phyloP scores from a whole-genome alignment of 2,329 filamentous ascomycete species.

The Talaromyces islandicus region DNA sequence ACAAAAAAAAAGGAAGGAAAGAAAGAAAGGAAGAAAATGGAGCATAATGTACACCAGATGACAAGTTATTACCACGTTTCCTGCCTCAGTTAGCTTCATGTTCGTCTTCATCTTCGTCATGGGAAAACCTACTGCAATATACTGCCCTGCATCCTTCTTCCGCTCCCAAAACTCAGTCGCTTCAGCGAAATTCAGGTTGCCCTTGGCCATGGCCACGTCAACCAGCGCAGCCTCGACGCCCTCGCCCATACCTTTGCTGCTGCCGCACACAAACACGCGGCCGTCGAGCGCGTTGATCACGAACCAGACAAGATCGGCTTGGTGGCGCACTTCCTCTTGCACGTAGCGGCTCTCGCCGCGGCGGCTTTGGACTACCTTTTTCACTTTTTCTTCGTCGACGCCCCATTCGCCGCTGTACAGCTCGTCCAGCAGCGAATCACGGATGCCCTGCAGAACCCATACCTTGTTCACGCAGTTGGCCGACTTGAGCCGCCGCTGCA shows the following conservation, averaged over 20 bases:
- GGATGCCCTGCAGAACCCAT: conserved; percentile 89
- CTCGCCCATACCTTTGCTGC: conserved; percentile 94
- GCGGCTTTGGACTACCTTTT: conserved; percentile 72
- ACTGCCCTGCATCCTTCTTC: conserved; percentile 90
- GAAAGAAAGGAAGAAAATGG: background rate
- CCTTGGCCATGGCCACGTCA: conserved; percentile 89
- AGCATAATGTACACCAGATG: background rate
- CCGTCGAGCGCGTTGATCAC: conserved; percentile 96
- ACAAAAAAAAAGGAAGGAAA: background rate
- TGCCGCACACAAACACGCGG: conserved; percentile 92
- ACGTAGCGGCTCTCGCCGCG: conserved; percentile 82
- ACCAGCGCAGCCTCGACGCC: conserved; percentile 84
- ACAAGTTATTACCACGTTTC: conserved; percentile 28
- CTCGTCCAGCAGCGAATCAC: conserved; percentile 92
- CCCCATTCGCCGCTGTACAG: conserved; percentile 96
- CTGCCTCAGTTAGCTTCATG: conserved; percentile 14
- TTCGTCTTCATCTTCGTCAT: background rate
- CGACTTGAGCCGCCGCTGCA: conserved; percentile 86
- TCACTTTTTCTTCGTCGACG: conserved; percentile 80
- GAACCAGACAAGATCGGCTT: conserved; percentile 97
- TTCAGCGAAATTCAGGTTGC: conserved; percentile 74
- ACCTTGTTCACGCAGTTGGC: conserved; percentile 97
- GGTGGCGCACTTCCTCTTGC: conserved; percentile 85
- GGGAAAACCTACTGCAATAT: conserved; percentile 65
- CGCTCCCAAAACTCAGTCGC: conserved; percentile 82